Evolutionary conservation across 495 filamentous ascomycete species (phyloP), one percentile per base, ranked within the genome.

Genomic region (Podospora fimiseda): DNA sequence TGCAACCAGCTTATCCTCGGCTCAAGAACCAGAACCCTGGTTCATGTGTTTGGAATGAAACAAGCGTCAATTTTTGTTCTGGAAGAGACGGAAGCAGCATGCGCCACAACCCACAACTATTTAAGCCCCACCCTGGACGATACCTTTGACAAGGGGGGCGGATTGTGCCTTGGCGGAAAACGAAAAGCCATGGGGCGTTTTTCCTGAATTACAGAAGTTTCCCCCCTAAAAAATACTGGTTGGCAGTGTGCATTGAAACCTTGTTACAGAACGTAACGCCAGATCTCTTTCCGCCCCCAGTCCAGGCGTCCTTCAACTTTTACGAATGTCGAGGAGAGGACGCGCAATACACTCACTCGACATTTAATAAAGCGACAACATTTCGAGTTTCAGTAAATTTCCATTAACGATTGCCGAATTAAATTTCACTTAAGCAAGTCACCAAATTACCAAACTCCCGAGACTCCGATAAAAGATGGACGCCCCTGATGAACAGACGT

Each of bases 1-100:
- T 13, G 2, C 16, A 11, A 41, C 40, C 55, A 58, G 61, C 58
- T 45, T 63, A 63, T 63, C 61, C 61, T 63, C 61, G 58, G 61
- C 53, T 49, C 51, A 63, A 58, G 44, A 4, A n/a, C n/a, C n/a
- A n/a, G n/a, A n/a, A n/a, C n/a, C n/a, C n/a, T n/a, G n/a, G n/a
- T n/a, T n/a, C n/a, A n/a, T n/a, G n/a, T n/a, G n/a, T n/a, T n/a
- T n/a, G n/a, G n/a, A n/a, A 46, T 51, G 38, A 19, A 51, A 42
- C 3, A 22, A 41, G 33, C 44, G 18, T 16, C 14, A 9, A 4
- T 16, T 21, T 7, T 47, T 21, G 11, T 5, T 33, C 27, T 33
- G 27, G 27, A 33, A 33, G 27, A 33, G 27, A 33, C 27, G 27
- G 27, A 33, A 33, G 5, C 27, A n/a, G n/a, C n/a, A n/a, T n/a